Evolutionary conservation across 805 yeast genomes (phyloP).

Genomic region (Candida oleophila): DNA sequence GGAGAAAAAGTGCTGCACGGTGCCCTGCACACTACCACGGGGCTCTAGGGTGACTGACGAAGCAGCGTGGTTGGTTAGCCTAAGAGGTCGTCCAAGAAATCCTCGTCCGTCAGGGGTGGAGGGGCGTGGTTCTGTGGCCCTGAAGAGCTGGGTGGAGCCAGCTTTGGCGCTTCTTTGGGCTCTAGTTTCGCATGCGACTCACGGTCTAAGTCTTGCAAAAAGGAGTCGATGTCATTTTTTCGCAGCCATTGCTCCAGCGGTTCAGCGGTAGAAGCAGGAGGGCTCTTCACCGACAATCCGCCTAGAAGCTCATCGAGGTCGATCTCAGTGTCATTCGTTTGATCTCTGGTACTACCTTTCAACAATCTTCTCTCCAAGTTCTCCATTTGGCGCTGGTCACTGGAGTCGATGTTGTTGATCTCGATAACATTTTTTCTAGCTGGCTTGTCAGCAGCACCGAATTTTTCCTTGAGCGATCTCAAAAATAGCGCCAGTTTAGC

Average conservation of each 20-base stretch:
- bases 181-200: background rate
- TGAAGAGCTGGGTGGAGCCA: background rate
- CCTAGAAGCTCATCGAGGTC: slow-evolving; percentile 17
- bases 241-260: slow-evolving; percentile 1
- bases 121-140: background rate
- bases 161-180: background rate
- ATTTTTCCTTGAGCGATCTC: slow-evolving; percentile 27
- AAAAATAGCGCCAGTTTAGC: slow-evolving; percentile 27
- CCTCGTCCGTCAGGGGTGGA: slow-evolving; percentile 11
- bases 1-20: too few relatives aligned
- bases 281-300: background rate
- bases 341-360: background rate
- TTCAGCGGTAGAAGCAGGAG: background rate
- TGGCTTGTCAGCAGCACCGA: slow-evolving; percentile 12
- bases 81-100: slow-evolving; percentile 15
- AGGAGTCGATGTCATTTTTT: slow-evolving; percentile 2
- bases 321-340: slow-evolving; percentile 10
- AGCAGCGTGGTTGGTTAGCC: slow-evolving; percentile 5
- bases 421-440: slow-evolving; percentile 26
- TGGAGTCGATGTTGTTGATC: slow-evolving; percentile 29
- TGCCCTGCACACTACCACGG: too few relatives aligned
- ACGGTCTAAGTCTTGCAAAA: background rate
- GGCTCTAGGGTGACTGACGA: too few relatives aligned
- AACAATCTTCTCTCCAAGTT: slow-evolving; percentile 23
- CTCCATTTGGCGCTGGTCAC: slow-evolving; percentile 23